Evolutionary conservation across 371 early-diverging fungal genomes (phyloP).

Genomic region (Mucor irregularis): DNA sequence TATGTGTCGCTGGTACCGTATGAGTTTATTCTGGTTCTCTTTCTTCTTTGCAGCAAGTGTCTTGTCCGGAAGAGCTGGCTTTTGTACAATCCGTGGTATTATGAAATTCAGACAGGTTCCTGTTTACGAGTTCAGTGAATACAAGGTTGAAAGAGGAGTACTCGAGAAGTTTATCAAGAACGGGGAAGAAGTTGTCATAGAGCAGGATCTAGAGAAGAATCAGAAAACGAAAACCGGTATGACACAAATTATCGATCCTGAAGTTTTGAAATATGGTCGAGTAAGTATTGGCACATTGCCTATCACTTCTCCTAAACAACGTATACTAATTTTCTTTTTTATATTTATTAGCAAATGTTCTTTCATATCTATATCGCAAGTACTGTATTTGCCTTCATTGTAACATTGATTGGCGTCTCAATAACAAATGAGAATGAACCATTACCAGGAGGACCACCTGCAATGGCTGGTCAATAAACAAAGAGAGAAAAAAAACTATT

Average conservation of each 20-base stretch:
- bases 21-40: conserved; percentile 10
- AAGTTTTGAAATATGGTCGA: conserved; percentile 6
- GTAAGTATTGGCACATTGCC: conserved; percentile 3
- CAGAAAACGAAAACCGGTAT: conserved; percentile 4
- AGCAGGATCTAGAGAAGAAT: no score
- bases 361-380: conserved; percentile 9
- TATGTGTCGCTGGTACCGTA: conserved; percentile 9
- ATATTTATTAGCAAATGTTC: conserved; percentile 13
- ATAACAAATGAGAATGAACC: conserved; percentile 17
- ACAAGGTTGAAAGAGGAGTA: conserved; percentile 1
- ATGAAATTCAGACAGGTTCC: conserved; percentile 11
- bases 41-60: conserved; percentile 7
- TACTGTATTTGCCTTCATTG: not conserved
- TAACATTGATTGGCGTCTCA: not conserved
- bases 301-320: not conserved
- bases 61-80: conserved; percentile 13
- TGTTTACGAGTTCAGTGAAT: conserved; percentile 4
- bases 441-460: no score
- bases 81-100: conserved; percentile 15
- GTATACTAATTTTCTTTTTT: no score
- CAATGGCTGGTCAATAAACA: no score
- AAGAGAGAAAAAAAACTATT: no score
- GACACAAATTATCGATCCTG: conserved; percentile 12
- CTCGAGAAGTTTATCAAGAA: not conserved
- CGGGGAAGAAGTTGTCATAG: not conserved